Base-by-base conservation (phyloP, 306 rosid genomes). In the Inga oerstediana region DNA sequence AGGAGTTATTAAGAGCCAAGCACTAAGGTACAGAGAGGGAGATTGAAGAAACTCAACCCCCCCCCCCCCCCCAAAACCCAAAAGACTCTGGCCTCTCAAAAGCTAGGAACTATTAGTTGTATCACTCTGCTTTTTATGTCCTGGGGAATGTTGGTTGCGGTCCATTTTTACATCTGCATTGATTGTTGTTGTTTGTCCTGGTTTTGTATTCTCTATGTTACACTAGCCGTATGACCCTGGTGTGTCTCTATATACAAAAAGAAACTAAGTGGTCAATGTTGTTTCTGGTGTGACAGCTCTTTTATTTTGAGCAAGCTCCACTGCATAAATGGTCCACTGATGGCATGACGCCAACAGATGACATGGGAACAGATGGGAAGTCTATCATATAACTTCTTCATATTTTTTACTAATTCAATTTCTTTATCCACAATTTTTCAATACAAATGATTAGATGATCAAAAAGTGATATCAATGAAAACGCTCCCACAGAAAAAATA, bases 401-500 rank as follows among this genome's bases (percentile, higher is more conserved):
- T 56, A 43, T 10, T 24, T 35, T 4, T 45, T 27, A 46, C 71
- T 48, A 10, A 8, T 79, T 74, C 78, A 68, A 37, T 58, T 3
- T 83, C 54, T 52, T 16, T 34, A 67, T 72, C 43, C 45, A 19
- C 77, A 80, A 62, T 46, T 45, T 59, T 72, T 61, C 48, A 72
- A 44, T 24, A 66, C 69, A 79, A 75, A 81, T 72, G 61, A 84
- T 27, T n/a, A 71, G 75, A 83, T 35, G 32, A 35, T 22, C 16
- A 78, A 78, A 17, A 82, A 75, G 43, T 30, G 46, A 79, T 78
- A 56, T 22, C 19, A 43, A 35, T 24, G 19, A 69, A 81, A 76
- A 52, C 76, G 65, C 30, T 72, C 46, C 45, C 76, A 85, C 27
- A 59, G 72, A 17, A 81, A 72, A 76, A 12, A 67, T 56, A 74